phyloP scores from a whole-genome alignment of 169 alveolate species.

The Plasmodium vivax region DNA sequence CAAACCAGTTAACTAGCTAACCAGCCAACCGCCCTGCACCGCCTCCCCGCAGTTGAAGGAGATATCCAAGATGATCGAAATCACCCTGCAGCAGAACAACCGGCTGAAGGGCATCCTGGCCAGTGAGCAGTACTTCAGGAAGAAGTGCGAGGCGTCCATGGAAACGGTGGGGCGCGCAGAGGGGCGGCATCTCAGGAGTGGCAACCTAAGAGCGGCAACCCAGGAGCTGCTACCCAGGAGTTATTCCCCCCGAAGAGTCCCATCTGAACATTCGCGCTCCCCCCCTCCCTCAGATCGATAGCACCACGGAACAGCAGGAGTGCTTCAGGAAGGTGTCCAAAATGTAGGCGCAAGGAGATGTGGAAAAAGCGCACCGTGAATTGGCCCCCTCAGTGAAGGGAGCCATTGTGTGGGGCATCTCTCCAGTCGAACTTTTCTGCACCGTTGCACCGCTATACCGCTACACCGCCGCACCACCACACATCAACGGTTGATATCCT shows the following conservation, averaged over 20 bases:
- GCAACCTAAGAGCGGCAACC: no score
- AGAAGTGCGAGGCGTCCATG: constrained; percentile 55
- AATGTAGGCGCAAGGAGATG: constrained; percentile 7
- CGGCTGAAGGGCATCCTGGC: constrained; percentile 26
- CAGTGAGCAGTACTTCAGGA: constrained; percentile 41
- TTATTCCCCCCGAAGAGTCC: not conserved
- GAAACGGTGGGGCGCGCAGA: constrained; percentile 21
- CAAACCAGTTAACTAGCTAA: not conserved
- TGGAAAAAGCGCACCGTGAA: not conserved
- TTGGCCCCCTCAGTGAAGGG: not conserved
- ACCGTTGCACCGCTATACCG: no score
- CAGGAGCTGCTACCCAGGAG: not conserved
- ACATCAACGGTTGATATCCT: not conserved
- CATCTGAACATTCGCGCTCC: not conserved
- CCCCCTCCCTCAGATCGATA: not conserved
- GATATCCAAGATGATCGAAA: constrained; percentile 45
- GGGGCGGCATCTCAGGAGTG: not conserved
- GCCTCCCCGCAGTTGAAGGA: constrained; percentile 31
- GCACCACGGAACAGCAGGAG: constrained; percentile 43
- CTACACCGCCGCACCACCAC: not conserved
- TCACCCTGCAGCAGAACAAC: constrained; percentile 47
- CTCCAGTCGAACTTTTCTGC: not conserved
- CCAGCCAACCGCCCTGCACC: not conserved
- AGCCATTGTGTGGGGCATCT: not conserved
- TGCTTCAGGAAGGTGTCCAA: constrained; percentile 60